Conservation (phyloP, 2,329 filamentous ascomycete species). For the Beauveria sp. region DNA sequence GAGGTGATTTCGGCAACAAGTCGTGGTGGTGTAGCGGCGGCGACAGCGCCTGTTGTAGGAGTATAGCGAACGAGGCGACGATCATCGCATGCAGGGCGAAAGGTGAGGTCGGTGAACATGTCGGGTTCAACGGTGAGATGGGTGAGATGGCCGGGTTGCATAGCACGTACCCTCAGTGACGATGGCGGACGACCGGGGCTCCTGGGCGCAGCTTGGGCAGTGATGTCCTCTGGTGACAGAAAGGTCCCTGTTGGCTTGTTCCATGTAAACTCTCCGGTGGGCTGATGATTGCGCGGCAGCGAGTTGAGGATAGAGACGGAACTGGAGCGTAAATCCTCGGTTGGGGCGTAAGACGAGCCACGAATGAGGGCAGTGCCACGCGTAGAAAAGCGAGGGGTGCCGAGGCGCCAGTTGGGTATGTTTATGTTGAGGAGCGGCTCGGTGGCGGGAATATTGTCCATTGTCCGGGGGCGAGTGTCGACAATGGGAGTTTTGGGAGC, state of each 20-base stretch:
- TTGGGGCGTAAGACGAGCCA: conserved; percentile 72
- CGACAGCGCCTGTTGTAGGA: conserved; percentile 61
- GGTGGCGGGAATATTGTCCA: conserved; percentile 42
- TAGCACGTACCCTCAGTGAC: conserved; percentile 31
- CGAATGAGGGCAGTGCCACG: conserved; percentile 70
- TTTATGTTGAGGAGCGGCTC: conserved; percentile 59
- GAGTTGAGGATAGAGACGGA: conserved; percentile 41
- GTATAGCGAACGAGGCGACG: conserved; percentile 76
- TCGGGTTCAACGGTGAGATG: conserved; percentile 55
- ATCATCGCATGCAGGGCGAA: conserved; percentile 72
- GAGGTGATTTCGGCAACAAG: conserved; percentile 96
- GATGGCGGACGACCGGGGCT: conserved; percentile 25
- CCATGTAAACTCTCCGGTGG: conserved; percentile 17
- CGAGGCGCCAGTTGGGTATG: conserved; percentile 79
- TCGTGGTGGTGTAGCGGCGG: conserved; percentile 81
- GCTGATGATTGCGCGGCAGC: conserved; percentile 25
- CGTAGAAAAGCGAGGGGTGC: conserved; percentile 71
- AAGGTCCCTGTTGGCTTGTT: not conserved
- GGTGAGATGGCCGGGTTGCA: conserved; percentile 39
- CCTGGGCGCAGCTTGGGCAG: conserved; percentile 16
- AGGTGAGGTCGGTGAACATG: conserved; percentile 76
- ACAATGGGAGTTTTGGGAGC: conserved; percentile 61
- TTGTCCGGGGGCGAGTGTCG: conserved; percentile 52
- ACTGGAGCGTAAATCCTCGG: conserved; percentile 62
- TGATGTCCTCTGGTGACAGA: conserved; percentile 26